phyloP scores from a whole-genome alignment of 768 basidiomycete species.

The Mycena belliarum region DNA sequence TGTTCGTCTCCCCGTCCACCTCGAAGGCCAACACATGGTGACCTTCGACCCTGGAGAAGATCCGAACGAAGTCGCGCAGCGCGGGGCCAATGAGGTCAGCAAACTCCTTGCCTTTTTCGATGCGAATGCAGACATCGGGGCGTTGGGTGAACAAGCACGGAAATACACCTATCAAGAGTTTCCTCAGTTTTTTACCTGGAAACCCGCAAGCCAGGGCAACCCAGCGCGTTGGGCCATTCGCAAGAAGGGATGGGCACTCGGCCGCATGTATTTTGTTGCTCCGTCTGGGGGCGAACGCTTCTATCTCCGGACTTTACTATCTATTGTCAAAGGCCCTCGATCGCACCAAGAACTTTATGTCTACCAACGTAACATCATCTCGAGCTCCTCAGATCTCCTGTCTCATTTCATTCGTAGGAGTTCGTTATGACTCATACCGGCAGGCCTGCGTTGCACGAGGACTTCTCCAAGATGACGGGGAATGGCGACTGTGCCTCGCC shows the following conservation, averaged over 20 bases:
- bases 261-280: conserved; percentile 39
- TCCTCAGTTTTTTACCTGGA: conserved; percentile 33
- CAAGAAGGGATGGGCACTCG: conserved; percentile 35
- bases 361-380: neutral
- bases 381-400: too few relatives aligned
- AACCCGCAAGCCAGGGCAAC: conserved; percentile 8
- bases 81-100: too few relatives aligned
- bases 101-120: conserved; percentile 34
- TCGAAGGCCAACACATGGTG: too few relatives aligned
- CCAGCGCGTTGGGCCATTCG: conserved; percentile 30
- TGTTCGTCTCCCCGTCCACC: too few relatives aligned
- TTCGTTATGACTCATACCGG: conserved; percentile 1
- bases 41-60: too few relatives aligned
- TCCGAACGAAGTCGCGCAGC: too few relatives aligned
- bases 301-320: conserved; percentile 35
- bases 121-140: conserved; percentile 20
- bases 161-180: conserved; percentile 39
- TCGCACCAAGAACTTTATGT: conserved; percentile 7
- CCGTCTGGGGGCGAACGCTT: conserved; percentile 30
- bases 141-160: conserved; percentile 19
- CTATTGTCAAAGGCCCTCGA: conserved; percentile 31
- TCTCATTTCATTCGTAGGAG: neutral
- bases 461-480: conserved; percentile 41
- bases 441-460: conserved; percentile 28
- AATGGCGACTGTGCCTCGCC: conserved; percentile 39